A percentile compares a stretch with the other conserved stretches of the same genome.
phyloP scores from a whole-genome alignment of 345 rosid genomes.

The Cochlearia excelsa region DNA sequence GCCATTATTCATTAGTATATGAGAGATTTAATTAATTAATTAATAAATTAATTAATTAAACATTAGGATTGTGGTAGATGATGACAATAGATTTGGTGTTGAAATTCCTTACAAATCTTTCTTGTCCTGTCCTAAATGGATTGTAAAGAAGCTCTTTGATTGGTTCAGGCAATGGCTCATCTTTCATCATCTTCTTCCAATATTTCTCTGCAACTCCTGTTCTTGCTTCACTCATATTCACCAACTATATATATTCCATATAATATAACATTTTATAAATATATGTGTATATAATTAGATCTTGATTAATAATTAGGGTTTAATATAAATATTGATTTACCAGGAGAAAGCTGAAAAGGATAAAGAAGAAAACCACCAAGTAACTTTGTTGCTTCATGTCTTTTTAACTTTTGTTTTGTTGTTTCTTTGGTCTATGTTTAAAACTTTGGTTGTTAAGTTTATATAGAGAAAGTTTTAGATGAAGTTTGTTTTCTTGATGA shows the following conservation, averaged over 20 bases:
- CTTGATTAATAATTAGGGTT: conserved; percentile 17
- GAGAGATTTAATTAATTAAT: background rate
- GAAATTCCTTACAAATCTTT: conserved; percentile 26
- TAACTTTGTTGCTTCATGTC: conserved; percentile 34
- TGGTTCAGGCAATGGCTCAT: conserved; percentile 58
- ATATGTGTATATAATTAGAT: conserved; percentile 5
- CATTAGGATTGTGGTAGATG: conserved; percentile 35
- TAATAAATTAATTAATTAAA: background rate
- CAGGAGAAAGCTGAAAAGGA: conserved; percentile 31
- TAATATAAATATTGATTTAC: conserved; percentile 20
- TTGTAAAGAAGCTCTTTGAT: conserved; percentile 40
- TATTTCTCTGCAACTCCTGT: conserved; percentile 48
- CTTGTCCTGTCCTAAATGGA: conserved; percentile 31
- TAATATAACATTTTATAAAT: background rate
- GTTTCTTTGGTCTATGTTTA: conserved; percentile 26
- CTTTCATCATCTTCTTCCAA: conserved; percentile 62
- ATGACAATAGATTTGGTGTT: conserved; percentile 31
- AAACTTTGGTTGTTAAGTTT: conserved; percentile 23
- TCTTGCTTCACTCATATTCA: conserved; percentile 43
- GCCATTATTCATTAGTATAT: background rate
- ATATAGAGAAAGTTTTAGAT: conserved; percentile 2
- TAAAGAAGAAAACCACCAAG: conserved; percentile 27
- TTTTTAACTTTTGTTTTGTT: conserved; percentile 20
- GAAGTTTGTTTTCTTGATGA: conserved; percentile 6
- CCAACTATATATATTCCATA: conserved; percentile 29